Conservation (phyloP, 805 yeast genomes). For the Priceomyces carsonii region DNA sequence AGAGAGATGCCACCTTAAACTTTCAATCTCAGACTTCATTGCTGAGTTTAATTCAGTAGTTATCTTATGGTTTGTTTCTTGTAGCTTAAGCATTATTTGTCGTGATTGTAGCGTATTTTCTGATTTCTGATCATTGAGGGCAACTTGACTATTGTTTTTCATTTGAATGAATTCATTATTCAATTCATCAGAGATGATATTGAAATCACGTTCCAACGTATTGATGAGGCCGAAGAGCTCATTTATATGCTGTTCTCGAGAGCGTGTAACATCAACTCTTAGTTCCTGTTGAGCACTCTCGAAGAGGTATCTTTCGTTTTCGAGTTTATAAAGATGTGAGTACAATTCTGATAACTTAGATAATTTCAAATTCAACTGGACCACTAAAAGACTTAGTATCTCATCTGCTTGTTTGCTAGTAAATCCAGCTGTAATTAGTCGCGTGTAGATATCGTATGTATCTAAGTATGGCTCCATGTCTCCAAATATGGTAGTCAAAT, state of each 20-base stretch:
- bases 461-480: conserved; percentile 46
- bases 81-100: conserved; percentile 65
- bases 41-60: conserved; percentile 80
- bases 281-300: conserved; percentile 92
- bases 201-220: conserved; percentile 69
- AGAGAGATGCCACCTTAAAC: conserved; percentile 90
- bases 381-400: conserved; percentile 49
- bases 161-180: conserved; percentile 57
- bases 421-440: conserved; percentile 58
- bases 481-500: conserved; percentile 63
- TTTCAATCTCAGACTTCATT: conserved; percentile 82
- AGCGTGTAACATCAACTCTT: conserved; percentile 70
- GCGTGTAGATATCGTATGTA: conserved; percentile 53
- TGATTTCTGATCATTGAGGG: conserved; percentile 81
- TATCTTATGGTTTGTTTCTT: conserved; percentile 82
- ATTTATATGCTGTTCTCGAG: conserved; percentile 69
- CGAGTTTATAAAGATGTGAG: conserved; percentile 65
- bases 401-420: conserved; percentile 60
- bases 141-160: conserved; percentile 79
- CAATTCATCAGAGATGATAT: conserved; percentile 72
- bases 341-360: conserved; percentile 47
- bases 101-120: conserved; percentile 79
- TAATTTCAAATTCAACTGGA: conserved; percentile 43
- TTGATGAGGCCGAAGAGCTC: conserved; percentile 67
- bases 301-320: conserved; percentile 84